Conservation (phyloP, 78 protist species). For the Planoprotostelium fungivorum region DNA sequence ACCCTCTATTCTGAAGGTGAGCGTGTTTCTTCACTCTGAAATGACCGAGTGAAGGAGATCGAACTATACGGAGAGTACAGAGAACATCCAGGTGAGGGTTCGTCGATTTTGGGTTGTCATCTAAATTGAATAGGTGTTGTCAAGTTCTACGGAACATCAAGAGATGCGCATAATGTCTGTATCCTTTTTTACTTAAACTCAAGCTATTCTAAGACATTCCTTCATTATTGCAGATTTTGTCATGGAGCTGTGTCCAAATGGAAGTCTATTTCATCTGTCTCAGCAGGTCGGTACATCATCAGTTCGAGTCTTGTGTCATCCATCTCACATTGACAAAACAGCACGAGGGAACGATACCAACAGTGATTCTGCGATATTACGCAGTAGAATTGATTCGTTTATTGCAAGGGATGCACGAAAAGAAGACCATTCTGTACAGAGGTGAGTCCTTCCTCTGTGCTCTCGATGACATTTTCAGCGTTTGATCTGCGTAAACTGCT, state of each 20-base stretch:
- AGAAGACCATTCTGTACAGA: neutral
- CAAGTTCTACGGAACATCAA: neutral
- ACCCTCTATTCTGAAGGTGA: neutral
- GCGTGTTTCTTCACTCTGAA: neutral
- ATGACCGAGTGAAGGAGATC: neutral
- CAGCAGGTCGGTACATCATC: neutral
- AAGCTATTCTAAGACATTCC: neutral
- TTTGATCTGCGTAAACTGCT: neutral
- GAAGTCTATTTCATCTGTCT: neutral
- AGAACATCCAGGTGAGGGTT: neutral
- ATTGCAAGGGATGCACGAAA: neutral
- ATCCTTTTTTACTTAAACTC: neutral
- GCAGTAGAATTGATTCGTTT: neutral
- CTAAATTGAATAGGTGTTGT: too few relatives aligned
- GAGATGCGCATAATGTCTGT: neutral
- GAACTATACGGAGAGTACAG: neutral
- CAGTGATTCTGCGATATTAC: neutral
- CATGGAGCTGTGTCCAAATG: neutral
- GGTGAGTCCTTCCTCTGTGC: neutral
- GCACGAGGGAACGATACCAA: neutral
- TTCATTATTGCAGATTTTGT: neutral
- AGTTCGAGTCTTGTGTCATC: neutral
- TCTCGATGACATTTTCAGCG: neutral
- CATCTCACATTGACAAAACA: too few relatives aligned
- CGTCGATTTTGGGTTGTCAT: too few relatives aligned